Percentiles rank a stretch among this genome's conserved stretches.
Evolutionary conservation across 2,329 filamentous ascomycete genomes (phyloP).

Genomic region (Decorospora gaudefroyi): DNA sequence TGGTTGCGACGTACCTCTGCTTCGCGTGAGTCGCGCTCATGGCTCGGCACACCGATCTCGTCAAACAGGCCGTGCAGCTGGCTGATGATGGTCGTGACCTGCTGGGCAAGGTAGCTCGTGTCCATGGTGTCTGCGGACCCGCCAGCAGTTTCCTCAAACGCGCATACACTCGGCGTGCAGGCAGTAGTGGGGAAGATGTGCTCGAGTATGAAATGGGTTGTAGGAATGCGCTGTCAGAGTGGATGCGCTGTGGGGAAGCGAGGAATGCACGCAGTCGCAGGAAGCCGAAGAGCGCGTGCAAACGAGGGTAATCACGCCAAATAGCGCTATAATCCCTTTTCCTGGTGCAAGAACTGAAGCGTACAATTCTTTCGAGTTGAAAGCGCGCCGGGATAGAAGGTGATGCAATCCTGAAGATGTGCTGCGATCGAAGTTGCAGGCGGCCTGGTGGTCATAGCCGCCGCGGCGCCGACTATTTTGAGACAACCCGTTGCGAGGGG

Average conservation of each 20-base stretch:
- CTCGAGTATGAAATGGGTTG: slow-evolving; percentile 1
- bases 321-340: slow-evolving; percentile 1
- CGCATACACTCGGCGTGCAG: slow-evolving; percentile 36
- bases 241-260: slow-evolving; percentile 15
- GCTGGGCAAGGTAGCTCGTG: slow-evolving; percentile 88
- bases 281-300: slow-evolving; percentile 9
- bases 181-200: slow-evolving; percentile 9
- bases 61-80: slow-evolving; percentile 95
- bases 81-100: slow-evolving; percentile 91
- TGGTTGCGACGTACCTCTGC: slow-evolving; percentile 69
- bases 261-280: slow-evolving; percentile 15
- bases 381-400: slow-evolving; percentile 17
- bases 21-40: slow-evolving; percentile 89
- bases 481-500: slow-evolving; percentile 24
- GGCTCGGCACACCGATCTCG: slow-evolving; percentile 91
- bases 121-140: slow-evolving; percentile 66
- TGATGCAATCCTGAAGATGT: slow-evolving; percentile 37
- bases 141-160: slow-evolving; percentile 39
- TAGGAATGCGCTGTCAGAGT: slow-evolving; percentile 10
- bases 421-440: slow-evolving; percentile 21
- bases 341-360: background rate
- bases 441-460: slow-evolving; percentile 28
- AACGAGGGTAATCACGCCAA: slow-evolving; percentile 14
- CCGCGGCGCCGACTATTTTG: slow-evolving; percentile 26
- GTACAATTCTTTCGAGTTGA: slow-evolving; percentile 4